These are phyloP conservation scores for Leishmania tropica DNA, from an alignment of 208 protist genomes.

Conservation along the genomic window DNA sequence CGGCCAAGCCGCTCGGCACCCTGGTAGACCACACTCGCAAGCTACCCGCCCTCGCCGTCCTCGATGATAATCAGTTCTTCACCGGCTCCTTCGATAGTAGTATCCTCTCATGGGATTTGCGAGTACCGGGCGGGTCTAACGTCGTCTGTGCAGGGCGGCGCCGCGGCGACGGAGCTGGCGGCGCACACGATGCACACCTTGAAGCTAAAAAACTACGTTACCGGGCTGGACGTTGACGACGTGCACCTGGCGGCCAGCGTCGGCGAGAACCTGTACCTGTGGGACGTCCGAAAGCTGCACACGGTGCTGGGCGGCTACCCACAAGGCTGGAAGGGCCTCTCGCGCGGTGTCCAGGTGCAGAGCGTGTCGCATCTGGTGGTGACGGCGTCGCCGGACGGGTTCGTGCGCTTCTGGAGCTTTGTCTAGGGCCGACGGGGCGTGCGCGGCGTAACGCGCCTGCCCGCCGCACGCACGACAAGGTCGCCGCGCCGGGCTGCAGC, in stretches of 20 bases:
- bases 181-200: conserved; percentile 67
- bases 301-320: conserved; percentile 76
- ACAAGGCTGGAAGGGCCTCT: conserved; percentile 81
- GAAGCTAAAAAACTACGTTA: conserved; percentile 84
- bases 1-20: conserved; percentile 25
- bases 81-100: conserved; percentile 80
- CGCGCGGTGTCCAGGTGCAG: conserved; percentile 71
- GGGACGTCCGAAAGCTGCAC: conserved; percentile 79
- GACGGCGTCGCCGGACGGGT: conserved; percentile 80
- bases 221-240: conserved; percentile 78
- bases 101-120: conserved; percentile 84
- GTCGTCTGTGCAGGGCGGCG: conserved; percentile 26
- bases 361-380: conserved; percentile 54
- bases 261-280: conserved; percentile 83
- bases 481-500: too few species aligned
- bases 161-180: conserved; percentile 19
- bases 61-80: conserved; percentile 78
- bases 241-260: conserved; percentile 76
- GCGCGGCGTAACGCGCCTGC: too few species aligned
- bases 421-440: too few species aligned
- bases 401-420: conserved; percentile 84
- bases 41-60: conserved; percentile 74
- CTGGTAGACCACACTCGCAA: conserved; percentile 73
- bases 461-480: too few species aligned
- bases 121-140: conserved; percentile 51